A percentile compares a stretch with the other conserved stretches of the same genome.
Conservation (phyloP, 257 asterid genomes). For the Nicotiana tabacum region DNA sequence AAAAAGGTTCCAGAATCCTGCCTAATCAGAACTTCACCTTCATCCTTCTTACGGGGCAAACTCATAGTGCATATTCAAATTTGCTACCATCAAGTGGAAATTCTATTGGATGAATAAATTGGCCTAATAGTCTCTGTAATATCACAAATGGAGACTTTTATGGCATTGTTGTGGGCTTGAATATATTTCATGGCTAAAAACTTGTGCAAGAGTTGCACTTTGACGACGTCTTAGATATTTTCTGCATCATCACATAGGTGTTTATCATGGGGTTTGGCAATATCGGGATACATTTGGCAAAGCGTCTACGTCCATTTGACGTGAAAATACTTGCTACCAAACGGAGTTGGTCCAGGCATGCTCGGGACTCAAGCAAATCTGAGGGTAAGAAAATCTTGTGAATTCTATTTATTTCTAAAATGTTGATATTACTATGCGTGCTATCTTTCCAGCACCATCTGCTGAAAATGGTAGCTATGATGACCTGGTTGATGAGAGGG, state of each 20-base stretch:
- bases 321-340: constrained; percentile 92
- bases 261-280: constrained; percentile 84
- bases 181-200: not conserved
- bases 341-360: constrained; percentile 62
- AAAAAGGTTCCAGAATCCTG: not conserved
- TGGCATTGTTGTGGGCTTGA: not conserved
- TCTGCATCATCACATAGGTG: constrained; percentile 32
- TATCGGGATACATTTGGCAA: constrained; percentile 82
- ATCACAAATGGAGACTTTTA: not conserved
- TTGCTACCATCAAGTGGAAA: not conserved
- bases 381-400: not conserved
- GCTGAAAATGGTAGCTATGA: not conserved
- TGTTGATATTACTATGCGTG: not conserved
- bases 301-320: constrained; percentile 82
- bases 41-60: not conserved
- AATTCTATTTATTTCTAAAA: not conserved
- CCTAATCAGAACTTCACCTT: not conserved
- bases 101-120: not conserved
- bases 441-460: not conserved
- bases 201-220: not conserved
- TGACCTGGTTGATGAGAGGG: constrained; percentile 79
- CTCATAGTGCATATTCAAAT: not conserved
- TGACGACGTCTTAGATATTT: not conserved
- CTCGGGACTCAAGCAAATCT: constrained; percentile 17
- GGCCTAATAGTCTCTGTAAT: not conserved